Percentiles rank a stretch among this genome's conserved stretches.
These are phyloP conservation scores for Puccinia polysora DNA, from an alignment of 1,284 basidiomycete species.

Conservation along the genomic window DNA sequence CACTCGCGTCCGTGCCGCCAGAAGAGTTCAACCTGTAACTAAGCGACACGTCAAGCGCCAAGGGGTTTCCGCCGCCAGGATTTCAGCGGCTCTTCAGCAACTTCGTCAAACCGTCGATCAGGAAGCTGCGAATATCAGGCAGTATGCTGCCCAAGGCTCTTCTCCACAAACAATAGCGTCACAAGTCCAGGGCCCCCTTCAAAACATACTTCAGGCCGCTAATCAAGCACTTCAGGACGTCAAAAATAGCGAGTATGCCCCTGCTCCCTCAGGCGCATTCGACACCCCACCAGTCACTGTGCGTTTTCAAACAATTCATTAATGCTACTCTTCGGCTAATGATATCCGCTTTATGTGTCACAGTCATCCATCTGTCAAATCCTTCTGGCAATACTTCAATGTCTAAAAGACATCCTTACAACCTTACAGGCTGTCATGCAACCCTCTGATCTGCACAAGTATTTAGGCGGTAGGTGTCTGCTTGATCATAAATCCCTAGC, in stretches of 20 bases:
- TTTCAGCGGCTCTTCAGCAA: slow-evolving; percentile 5
- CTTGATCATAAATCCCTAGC: background rate
- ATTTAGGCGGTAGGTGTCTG: background rate
- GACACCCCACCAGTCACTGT: slow-evolving; percentile 10
- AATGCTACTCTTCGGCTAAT: too few relatives aligned
- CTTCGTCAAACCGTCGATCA: background rate
- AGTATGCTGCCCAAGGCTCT: background rate
- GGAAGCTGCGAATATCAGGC: slow-evolving; percentile 9
- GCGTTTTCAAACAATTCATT: background rate
- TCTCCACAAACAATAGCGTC: background rate
- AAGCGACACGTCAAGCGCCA: slow-evolving; percentile 11
- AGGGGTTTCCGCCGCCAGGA: background rate
- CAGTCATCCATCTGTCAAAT: too few relatives aligned
- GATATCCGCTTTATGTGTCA: too few relatives aligned
- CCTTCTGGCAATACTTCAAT: slow-evolving; percentile 7
- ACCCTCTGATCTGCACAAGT: background rate
- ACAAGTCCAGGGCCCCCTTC: slow-evolving; percentile 6
- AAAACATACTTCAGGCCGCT: slow-evolving; percentile 13
- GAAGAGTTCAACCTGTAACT: slow-evolving; percentile 6
- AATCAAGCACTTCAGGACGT: slow-evolving; percentile 8
- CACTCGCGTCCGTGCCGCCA: background rate
- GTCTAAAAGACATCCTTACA: slow-evolving; percentile 4
- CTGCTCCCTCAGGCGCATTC: slow-evolving; percentile 11
- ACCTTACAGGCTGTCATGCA: slow-evolving; percentile 12
- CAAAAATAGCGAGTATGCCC: slow-evolving; percentile 9